Conservation (phyloP, 2,329 filamentous ascomycete species). For the Colletotrichum chrysophilum region DNA sequence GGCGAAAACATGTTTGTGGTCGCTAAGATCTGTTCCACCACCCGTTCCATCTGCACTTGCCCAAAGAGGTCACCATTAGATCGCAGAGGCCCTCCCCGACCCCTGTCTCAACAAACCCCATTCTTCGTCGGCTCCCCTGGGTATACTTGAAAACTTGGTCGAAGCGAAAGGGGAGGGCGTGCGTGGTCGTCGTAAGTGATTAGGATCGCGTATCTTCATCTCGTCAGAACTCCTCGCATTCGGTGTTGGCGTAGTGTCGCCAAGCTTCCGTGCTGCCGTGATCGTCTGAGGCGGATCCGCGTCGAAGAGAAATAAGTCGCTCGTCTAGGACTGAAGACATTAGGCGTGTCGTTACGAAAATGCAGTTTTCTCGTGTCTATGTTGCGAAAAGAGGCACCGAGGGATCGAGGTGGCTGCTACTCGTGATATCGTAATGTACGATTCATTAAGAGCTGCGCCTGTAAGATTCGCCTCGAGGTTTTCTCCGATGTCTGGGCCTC, state of each 20-base stretch:
- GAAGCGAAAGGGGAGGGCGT: conserved; percentile 39
- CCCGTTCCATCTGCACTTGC: neutral
- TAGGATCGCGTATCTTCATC: conserved; percentile 28
- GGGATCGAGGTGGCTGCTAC: conserved; percentile 1
- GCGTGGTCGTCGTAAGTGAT: conserved; percentile 30
- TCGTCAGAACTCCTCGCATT: conserved; percentile 10
- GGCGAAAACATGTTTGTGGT: neutral
- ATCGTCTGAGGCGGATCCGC: conserved; percentile 24
- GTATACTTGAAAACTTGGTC: conserved; percentile 41
- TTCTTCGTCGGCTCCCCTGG: conserved; percentile 30
- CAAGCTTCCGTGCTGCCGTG: neutral
- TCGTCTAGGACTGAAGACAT: conserved; percentile 35
- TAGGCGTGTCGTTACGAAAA: conserved; percentile 38
- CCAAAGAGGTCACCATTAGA: conserved; percentile 25
- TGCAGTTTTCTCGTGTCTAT: conserved; percentile 34
- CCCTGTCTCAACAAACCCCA: conserved; percentile 32
- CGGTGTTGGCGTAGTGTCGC: neutral
- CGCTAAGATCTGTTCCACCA: neutral
- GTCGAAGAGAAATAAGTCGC: conserved; percentile 29
- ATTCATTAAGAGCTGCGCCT: conserved; percentile 1
- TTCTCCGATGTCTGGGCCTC: neutral
- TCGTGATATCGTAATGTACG: conserved; percentile 4
- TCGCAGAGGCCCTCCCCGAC: conserved; percentile 31
- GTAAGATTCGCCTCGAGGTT: neutral
- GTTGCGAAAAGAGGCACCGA: conserved; percentile 24